These are phyloP conservation scores for Dendrobium catenatum DNA, from an alignment of 106 monocot species.

Conservation along the genomic window DNA sequence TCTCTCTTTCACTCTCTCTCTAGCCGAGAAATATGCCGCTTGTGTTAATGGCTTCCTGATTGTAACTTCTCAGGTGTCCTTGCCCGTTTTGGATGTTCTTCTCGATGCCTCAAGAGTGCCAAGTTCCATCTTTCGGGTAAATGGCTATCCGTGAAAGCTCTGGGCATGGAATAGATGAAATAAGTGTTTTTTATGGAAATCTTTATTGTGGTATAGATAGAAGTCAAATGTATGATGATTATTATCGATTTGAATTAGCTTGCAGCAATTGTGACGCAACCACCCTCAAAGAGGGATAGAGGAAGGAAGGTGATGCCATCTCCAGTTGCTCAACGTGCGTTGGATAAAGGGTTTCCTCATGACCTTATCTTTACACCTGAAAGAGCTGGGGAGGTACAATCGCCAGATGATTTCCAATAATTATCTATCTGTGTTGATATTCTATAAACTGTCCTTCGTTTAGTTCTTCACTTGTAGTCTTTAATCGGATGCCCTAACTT, in stretches of 20 bases:
- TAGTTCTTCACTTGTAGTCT: no score
- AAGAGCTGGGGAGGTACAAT: slow-evolving; percentile 73
- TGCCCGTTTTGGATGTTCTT: slow-evolving; percentile 54
- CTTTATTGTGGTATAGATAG: not conserved
- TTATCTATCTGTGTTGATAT: not conserved
- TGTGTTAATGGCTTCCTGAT: not conserved
- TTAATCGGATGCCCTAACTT: no score
- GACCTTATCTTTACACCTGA: slow-evolving; percentile 77
- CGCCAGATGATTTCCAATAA: not conserved
- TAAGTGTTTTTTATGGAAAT: not conserved
- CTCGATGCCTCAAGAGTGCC: slow-evolving; percentile 44
- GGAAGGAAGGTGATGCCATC: slow-evolving; percentile 79
- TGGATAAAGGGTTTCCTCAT: slow-evolving; percentile 62
- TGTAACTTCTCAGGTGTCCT: slow-evolving; percentile 36
- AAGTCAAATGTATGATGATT: not conserved
- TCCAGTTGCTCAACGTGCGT: slow-evolving; percentile 63
- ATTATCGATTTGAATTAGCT: slow-evolving; percentile 39
- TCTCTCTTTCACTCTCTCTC: not conserved
- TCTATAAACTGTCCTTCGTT: no score
- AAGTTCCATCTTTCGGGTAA: slow-evolving; percentile 59
- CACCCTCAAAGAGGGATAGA: slow-evolving; percentile 67
- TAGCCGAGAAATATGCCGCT: not conserved
- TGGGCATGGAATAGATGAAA: not conserved
- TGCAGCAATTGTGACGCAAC: slow-evolving; percentile 91
- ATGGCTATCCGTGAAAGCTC: not conserved